Percentiles rank a stretch among this genome's conserved stretches.
These are phyloP conservation scores for Aspergillus olivimuriae DNA, from an alignment of 495 filamentous ascomycete genomes.

Conservation along the genomic window DNA sequence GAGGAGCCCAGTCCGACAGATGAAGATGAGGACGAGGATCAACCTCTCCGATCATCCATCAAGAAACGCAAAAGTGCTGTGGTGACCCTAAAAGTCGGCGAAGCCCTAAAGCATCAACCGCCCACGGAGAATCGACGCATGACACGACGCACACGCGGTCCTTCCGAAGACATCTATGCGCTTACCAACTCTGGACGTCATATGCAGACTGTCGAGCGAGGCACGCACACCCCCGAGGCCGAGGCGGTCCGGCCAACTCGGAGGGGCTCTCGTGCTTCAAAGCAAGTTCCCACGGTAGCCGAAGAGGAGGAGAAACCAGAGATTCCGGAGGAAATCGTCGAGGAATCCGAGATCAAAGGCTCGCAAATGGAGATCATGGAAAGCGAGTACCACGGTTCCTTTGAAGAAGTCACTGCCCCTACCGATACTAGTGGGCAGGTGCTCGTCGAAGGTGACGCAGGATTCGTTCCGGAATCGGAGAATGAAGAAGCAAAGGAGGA, in stretches of 20 bases:
- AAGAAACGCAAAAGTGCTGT: conserved; percentile 30
- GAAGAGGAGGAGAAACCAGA: conserved; percentile 26
- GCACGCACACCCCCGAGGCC: conserved; percentile 62
- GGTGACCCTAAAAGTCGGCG: conserved; percentile 41
- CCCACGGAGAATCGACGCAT: conserved; percentile 41
- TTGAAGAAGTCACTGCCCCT: conserved; percentile 25
- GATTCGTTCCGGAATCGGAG: conserved; percentile 47
- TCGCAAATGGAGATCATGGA: conserved; percentile 37
- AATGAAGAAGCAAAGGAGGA: conserved; percentile 41
- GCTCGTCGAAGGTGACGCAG: conserved; percentile 35
- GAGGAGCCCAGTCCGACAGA: conserved; percentile 21
- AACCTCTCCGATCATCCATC: conserved; percentile 17
- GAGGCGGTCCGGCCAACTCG: conserved; percentile 46
- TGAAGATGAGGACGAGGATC: conserved; percentile 36
- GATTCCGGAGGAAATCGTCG: conserved; percentile 27
- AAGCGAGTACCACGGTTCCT: conserved; percentile 35
- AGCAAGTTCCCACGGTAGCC: conserved; percentile 54
- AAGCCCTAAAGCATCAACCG: conserved; percentile 25
- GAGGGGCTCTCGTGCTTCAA: conserved; percentile 48
- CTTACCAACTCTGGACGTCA: conserved; percentile 76
- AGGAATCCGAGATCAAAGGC: conserved; percentile 29
- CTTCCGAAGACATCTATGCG: conserved; percentile 53
- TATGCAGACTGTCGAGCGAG: conserved; percentile 49
- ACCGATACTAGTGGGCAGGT: conserved; percentile 13
- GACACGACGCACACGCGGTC: conserved; percentile 54